Evolutionary conservation across 1,284 basidiomycete genomes (phyloP), one percentile per base, ranked within the genome.

Genomic region (Rhodotorula glutinis): DNA sequence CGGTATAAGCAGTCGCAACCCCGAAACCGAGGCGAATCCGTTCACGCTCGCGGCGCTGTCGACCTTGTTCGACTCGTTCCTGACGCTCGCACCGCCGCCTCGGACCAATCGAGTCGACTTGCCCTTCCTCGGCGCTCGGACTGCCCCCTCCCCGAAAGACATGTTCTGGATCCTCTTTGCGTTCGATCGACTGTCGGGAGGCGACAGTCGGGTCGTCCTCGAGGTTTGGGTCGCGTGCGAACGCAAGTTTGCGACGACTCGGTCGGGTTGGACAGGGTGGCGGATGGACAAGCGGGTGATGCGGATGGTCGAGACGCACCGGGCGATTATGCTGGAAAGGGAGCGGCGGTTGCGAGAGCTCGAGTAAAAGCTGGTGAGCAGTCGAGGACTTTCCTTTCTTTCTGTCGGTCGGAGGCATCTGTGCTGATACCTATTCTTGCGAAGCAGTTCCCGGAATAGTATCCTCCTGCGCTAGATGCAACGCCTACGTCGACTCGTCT

Each of bases 81-180:
- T 71, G 46, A 21, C 72, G 11, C 60, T 70, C 25, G 10, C 53
- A 1, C 59, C 71, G 5, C 27, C 53, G 9, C 25, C 63, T 63
- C 1, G n/a, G 23, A 4, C 13, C 53, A 14, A 17, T 23, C 53
- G 9, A 46, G 11, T 16, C 43, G 4, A n/a, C 23, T 56, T 54
- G 9, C 65, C 67, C 1, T 63, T 60, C 53, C 17, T 33, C 23
- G 72, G 69, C 25, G 19, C 47, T 0, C 66, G 72, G 23, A 60
- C 70, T 3, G 67, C 72, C 23, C 70, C 72, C 2, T 57, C 58
- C 14, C n/a, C 60, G 0, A 54, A 60, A 29, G 40, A 64, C 51
- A 19, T 73, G 9, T 73, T 41, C 38, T 70, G 67, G 65, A 14
- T 72, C 33, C 49, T 73, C 33, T 21, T 64, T n/a, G 72, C 72